A percentile compares a stretch with the other conserved stretches of the same genome.
phyloP scores from a whole-genome alignment of 805 yeast genomes.

The Zygoascus ofunaensis region DNA sequence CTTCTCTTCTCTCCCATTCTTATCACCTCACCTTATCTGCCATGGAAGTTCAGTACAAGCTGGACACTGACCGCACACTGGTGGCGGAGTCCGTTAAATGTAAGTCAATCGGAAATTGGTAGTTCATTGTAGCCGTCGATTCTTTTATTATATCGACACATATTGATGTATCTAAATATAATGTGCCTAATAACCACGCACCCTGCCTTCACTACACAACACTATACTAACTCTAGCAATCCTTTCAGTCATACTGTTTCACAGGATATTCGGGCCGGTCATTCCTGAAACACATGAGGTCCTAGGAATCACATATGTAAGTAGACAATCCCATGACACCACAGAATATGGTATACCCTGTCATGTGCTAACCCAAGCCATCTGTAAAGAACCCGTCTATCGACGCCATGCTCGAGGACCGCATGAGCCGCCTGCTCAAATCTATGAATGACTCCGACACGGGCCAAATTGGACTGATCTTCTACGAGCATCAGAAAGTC shows the following conservation, averaged over 20 bases:
- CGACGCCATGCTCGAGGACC: conserved; percentile 35
- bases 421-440: conserved; percentile 25
- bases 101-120: no score
- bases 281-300: conserved; percentile 48
- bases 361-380: conserved; percentile 25
- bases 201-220: no score
- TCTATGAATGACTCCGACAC: conserved; percentile 14
- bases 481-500: conserved; percentile 23
- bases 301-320: conserved; percentile 45
- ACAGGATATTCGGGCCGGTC: conserved; percentile 57
- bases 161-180: no score
- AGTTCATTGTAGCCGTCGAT: no score
- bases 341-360: background rate
- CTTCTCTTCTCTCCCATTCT: no score
- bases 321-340: no score
- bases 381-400: conserved; percentile 40
- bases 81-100: conserved; percentile 48
- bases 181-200: no score
- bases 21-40: no score
- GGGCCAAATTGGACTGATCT: conserved; percentile 21
- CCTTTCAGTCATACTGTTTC: conserved; percentile 59
- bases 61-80: conserved; percentile 38
- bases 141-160: no score
- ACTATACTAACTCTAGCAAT: conserved; percentile 34
- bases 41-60: conserved; percentile 18